Conservation (phyloP, 805 yeast genomes). For the Candida pini region DNA sequence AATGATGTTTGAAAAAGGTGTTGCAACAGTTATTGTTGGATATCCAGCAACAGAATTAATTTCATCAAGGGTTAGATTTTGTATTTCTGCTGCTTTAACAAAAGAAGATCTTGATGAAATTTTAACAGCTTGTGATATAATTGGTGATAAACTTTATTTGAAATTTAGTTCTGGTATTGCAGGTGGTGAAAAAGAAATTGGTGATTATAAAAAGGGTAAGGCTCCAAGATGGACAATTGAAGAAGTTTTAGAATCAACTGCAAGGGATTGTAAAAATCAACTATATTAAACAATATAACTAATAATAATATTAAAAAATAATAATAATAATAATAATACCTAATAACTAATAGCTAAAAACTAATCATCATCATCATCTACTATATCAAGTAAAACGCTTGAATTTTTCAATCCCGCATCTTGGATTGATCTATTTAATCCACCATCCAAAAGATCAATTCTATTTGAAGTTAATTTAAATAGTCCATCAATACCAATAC, state of each 20-base stretch:
- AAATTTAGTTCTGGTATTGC: slow-evolving; percentile 76
- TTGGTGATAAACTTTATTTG: slow-evolving; percentile 71
- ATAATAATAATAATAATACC: no score
- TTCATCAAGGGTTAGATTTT: slow-evolving; percentile 84
- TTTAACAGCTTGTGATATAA: slow-evolving; percentile 61
- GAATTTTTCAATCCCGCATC: slow-evolving; percentile 82
- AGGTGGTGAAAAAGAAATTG: slow-evolving; percentile 51
- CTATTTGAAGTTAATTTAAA: slow-evolving; percentile 59
- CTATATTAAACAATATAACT: no score
- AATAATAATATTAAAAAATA: no score
- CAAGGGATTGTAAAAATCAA: slow-evolving; percentile 46
- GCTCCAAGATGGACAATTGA: slow-evolving; percentile 75
- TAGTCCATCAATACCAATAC: slow-evolving; percentile 34
- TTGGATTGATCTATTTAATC: slow-evolving; percentile 51
- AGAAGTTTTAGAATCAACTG: slow-evolving; percentile 68
- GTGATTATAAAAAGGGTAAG: slow-evolving; percentile 45
- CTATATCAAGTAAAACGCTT: slow-evolving; percentile 61
- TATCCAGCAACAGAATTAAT: slow-evolving; percentile 96
- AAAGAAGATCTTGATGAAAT: slow-evolving; percentile 89
- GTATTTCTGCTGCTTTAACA: slow-evolving; percentile 87
- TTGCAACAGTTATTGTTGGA: slow-evolving; percentile 95
- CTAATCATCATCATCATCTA: slow-evolving; percentile 24
- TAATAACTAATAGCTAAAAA: no score
- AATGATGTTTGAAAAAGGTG: slow-evolving; percentile 67
- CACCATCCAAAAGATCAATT: slow-evolving; percentile 46